phyloP scores from a whole-genome alignment of 2,329 filamentous ascomycete genomes.

The Aspergillus glaucus region DNA sequence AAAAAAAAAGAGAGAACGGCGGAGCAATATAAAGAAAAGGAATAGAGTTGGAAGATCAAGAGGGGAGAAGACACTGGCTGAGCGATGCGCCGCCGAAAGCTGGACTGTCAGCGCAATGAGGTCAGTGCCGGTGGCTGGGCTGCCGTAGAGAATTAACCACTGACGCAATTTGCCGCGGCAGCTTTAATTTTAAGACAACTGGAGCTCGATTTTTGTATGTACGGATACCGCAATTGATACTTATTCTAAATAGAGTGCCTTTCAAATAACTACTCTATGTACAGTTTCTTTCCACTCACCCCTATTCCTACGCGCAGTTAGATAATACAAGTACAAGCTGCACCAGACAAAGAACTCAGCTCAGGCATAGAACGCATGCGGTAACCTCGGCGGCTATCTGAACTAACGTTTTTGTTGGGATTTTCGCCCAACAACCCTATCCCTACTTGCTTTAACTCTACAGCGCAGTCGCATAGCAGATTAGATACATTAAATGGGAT shows the following conservation, averaged over 20 bases:
- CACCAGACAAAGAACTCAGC: not conserved
- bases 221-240: not conserved
- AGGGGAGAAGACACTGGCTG: constrained; percentile 2
- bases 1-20: not conserved
- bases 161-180: too few relatives aligned
- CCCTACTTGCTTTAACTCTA: not conserved
- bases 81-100: constrained; percentile 3
- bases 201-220: too few relatives aligned
- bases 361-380: not conserved
- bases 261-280: not conserved
- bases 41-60: constrained; percentile 6
- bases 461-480: not conserved
- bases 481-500: not conserved
- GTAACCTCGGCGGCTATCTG: constrained; percentile 13
- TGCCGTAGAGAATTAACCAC: not conserved
- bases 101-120: constrained; percentile 8
- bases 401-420: constrained; percentile 22
- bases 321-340: too few relatives aligned
- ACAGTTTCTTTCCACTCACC: not conserved
- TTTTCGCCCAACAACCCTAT: constrained; percentile 15
- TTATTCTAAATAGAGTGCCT: not conserved
- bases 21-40: constrained; percentile 1
- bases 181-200: too few relatives aligned
- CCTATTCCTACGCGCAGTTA: not conserved
- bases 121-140: constrained; percentile 5